Evolutionary conservation across 176 grass and related monocot species (phyloP).

Genomic region (Hyparrhenia diplandra): DNA sequence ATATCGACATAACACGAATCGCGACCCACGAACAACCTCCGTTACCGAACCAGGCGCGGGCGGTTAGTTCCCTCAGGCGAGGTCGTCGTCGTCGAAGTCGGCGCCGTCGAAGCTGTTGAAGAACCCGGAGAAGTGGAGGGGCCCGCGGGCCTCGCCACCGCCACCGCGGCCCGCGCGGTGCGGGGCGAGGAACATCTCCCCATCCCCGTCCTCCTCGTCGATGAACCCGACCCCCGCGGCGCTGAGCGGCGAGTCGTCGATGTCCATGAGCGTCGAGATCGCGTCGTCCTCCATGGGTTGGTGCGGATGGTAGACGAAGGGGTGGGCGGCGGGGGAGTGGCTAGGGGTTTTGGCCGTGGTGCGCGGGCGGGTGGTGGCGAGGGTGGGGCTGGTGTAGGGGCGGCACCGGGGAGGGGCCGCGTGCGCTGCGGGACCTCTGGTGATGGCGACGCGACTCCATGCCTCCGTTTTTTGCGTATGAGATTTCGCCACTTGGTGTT

Average conservation of each 20-base stretch:
- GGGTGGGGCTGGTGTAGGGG: background rate
- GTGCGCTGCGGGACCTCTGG: constrained; percentile 24
- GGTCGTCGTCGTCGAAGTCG: constrained; percentile 53
- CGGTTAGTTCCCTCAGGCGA: constrained; percentile 19
- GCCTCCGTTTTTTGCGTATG: background rate
- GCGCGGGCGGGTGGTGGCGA: background rate
- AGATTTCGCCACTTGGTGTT: background rate
- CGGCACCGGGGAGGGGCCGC: background rate
- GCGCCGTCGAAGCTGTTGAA: constrained; percentile 55
- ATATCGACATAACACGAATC: constrained; percentile 1
- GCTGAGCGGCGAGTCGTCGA: constrained; percentile 51
- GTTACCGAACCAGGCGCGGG: background rate
- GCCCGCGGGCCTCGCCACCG: background rate
- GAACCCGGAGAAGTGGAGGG: constrained; percentile 36
- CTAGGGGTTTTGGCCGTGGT: constrained; percentile 30
- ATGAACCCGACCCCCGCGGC: constrained; percentile 24
- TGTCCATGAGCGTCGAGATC: constrained; percentile 50
- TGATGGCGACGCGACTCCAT: constrained; percentile 34
- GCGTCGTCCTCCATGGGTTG: constrained; percentile 41
- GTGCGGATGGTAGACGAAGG: background rate
- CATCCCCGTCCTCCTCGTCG: constrained; percentile 44
- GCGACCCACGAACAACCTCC: background rate
- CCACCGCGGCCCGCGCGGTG: constrained; percentile 10
- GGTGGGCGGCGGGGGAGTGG: background rate
- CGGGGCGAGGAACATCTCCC: constrained; percentile 10